Base-by-base conservation (phyloP, 1,139 yeast genomes). In the Pichia sp. region DNA sequence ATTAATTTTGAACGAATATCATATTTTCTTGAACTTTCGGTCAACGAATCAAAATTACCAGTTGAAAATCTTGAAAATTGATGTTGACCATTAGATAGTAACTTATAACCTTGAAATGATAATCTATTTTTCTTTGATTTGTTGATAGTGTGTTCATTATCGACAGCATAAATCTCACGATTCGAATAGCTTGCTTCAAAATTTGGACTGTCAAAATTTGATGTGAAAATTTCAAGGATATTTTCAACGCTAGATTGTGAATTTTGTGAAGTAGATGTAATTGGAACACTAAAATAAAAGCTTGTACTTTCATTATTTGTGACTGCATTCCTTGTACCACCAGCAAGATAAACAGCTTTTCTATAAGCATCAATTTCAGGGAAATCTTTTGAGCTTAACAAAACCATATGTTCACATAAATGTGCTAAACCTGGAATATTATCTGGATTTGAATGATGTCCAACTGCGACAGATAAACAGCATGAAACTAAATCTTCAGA, bases 351-450 rank as follows among this genome's bases (percentile, higher is more conserved):
- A 1, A 83, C 58, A 5, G 65, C 53, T 25, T 73, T 73, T 45
- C 74, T 73, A 51, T 78, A 78, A 28, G 63, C 60, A 42, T 70
- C 72, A 0, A 78, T 72, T 27, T 68, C 63, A 0, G 86, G 83
- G 53, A 65, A 78, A 39, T 71, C 66, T 50, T 75, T 75, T 0
- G 86, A 76, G 1, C 86, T 86, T 44, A 76, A 69, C 45, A 81
- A 73, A 1, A 84, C 55, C 74, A 79, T 71, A 62, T 85, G 92
- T 53, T 85, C 92, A 60, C 88, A 82, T 40, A 84, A 69, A 65
- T 85, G 94, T 0, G 92, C 90, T 37, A 84, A 56, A 0, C 92
- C 92, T 0, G 75, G 74, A 0, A 74, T 47, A 1, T 69, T 67
- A 3, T 65, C 67, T 1, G 86, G 83, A 56, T 85, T 90, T 46